Evolutionary conservation across 1,139 yeast species (phyloP).

Genomic region (Candida smagusa): DNA sequence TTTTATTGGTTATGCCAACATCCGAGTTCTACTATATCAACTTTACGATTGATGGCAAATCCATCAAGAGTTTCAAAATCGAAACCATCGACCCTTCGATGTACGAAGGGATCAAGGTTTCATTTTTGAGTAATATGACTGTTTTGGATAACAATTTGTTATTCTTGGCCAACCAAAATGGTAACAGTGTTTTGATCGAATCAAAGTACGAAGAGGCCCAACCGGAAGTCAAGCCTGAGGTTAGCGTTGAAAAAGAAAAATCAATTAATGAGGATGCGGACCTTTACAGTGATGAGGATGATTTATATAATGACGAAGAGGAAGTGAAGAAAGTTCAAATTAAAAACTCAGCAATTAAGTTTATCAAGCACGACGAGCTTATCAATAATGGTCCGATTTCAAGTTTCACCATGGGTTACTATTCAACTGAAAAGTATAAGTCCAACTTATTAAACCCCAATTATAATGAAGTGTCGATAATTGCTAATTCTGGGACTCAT

Average conservation of each 20-base stretch:
- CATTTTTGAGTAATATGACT: constrained; percentile 34
- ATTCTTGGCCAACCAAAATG: constrained; percentile 34
- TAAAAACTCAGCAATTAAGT: constrained; percentile 31
- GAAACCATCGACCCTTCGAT: constrained; percentile 23
- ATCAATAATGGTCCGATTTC: constrained; percentile 74
- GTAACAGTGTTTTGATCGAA: constrained; percentile 36
- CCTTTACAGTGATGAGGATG: constrained; percentile 28
- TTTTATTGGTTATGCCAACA: constrained; percentile 47
- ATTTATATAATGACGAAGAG: constrained; percentile 19
- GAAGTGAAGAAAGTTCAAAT: constrained; percentile 18
- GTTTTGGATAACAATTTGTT: constrained; percentile 33
- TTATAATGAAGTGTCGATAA: constrained; percentile 59
- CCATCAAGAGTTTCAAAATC: constrained; percentile 35
- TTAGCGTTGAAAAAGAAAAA: constrained; percentile 2
- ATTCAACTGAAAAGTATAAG: constrained; percentile 51
- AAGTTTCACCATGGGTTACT: constrained; percentile 63
- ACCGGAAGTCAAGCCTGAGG: constrained; percentile 1
- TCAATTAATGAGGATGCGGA: constrained; percentile 21
- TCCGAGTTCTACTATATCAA: constrained; percentile 53
- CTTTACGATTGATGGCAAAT: constrained; percentile 51
- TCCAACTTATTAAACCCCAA: constrained; percentile 71
- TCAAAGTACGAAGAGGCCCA: constrained; percentile 21
- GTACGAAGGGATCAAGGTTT: constrained; percentile 21
- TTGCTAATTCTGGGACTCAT: constrained; percentile 69
- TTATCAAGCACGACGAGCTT: constrained; percentile 51